Evolutionary conservation across 371 early-diverging fungal species (phyloP).

Genomic region (Rhizomucor pusillus): DNA sequence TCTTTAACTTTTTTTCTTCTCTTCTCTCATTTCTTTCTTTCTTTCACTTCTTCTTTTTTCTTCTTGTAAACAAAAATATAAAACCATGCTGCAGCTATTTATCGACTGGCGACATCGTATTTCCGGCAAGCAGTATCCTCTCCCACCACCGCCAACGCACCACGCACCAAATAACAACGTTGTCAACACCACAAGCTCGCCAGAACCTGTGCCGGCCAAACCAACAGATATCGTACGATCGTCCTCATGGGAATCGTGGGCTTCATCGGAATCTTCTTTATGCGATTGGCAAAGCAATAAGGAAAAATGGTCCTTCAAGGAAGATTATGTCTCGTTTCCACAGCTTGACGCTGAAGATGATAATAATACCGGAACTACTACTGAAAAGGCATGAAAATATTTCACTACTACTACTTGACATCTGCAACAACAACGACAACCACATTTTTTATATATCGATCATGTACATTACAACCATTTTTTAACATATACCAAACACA

Average conservation of each 20-base stretch:
- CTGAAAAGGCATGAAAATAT: no score
- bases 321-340: slow-evolving; percentile 34
- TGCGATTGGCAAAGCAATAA: slow-evolving; percentile 22
- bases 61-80: no score
- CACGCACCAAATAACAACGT: not conserved
- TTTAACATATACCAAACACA: no score
- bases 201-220: not conserved
- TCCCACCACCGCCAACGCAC: no score
- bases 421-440: no score
- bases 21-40: not conserved
- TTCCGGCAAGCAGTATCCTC: not conserved
- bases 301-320: slow-evolving; percentile 26
- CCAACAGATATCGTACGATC: not conserved
- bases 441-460: no score
- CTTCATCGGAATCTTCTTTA: slow-evolving; percentile 6
- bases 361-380: no score
- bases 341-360: slow-evolving; percentile 10
- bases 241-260: slow-evolving; percentile 6
- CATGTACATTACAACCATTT: no score
- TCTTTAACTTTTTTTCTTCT: not conserved
- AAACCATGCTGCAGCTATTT: not conserved
- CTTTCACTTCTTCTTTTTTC: not conserved
- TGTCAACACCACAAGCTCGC: not conserved
- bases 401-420: no score
- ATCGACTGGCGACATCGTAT: slow-evolving; percentile 1